phyloP scores from a whole-genome alignment of 2,329 filamentous ascomycete genomes.

The Penicillium sp. region DNA sequence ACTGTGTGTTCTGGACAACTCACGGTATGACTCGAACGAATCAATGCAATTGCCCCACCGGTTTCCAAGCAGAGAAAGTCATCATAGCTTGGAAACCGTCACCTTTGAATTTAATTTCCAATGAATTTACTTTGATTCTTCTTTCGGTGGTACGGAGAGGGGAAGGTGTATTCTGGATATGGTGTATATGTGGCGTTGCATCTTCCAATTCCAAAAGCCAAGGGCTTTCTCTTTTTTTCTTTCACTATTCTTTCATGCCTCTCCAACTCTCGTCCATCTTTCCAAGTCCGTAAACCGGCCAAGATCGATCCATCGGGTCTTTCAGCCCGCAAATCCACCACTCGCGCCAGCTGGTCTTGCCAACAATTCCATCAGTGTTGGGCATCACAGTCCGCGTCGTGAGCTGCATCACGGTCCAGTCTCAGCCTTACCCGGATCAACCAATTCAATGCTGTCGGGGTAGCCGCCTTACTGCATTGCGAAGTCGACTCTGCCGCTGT shows the following conservation, averaged over 20 bases:
- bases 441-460: constrained; percentile 19
- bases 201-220: constrained; percentile 12
- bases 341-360: not conserved
- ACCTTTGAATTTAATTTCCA: constrained; percentile 8
- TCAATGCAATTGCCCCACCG: constrained; percentile 27
- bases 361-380: constrained; percentile 6
- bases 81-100: constrained; percentile 15
- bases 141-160: constrained; percentile 10
- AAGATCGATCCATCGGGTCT: not conserved
- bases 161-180: constrained; percentile 13
- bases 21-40: constrained; percentile 12
- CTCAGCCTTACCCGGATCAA: constrained; percentile 21
- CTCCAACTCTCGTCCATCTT: not conserved
- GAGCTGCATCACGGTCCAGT: constrained; percentile 4
- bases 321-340: constrained; percentile 3
- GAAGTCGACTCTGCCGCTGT: constrained; percentile 8
- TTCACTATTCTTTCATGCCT: not conserved
- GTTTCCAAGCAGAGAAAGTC: constrained; percentile 17
- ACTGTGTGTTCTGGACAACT: constrained; percentile 6
- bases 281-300: not conserved
- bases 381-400: constrained; percentile 20
- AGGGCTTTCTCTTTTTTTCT: constrained; percentile 5
- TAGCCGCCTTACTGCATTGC: constrained; percentile 15
- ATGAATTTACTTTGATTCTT: constrained; percentile 11
- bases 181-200: constrained; percentile 13